These are phyloP conservation scores for Porodaedalea pini DNA, from an alignment of 1,284 basidiomycete genomes.

Conservation along the genomic window DNA sequence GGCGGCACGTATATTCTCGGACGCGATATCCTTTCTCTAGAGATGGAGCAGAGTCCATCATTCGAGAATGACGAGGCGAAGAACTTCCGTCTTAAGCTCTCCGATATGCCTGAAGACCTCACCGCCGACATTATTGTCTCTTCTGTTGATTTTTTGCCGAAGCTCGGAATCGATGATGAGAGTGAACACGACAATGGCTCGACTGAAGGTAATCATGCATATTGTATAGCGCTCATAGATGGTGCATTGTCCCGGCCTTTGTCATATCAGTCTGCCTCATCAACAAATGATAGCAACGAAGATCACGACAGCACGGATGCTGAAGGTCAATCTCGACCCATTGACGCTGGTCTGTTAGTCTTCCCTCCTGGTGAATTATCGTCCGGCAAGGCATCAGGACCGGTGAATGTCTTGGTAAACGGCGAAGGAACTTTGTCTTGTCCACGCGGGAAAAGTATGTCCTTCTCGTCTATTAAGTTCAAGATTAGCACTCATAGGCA, in stretches of 20 bases:
- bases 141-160: conserved; percentile 35
- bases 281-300: conserved; percentile 25
- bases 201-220: conserved; percentile 22
- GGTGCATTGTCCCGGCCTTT: conserved; percentile 32
- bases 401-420: conserved; percentile 71
- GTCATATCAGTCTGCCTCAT: conserved; percentile 21
- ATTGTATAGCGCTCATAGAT: conserved; percentile 69
- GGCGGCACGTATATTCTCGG: conserved; percentile 86
- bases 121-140: conserved; percentile 44
- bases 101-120: conserved; percentile 57
- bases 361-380: conserved; percentile 71
- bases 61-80: conserved; percentile 22
- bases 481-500: conserved; percentile 9
- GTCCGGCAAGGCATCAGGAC: conserved; percentile 42
- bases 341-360: conserved; percentile 75
- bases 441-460: conserved; percentile 78
- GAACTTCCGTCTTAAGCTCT: conserved; percentile 43
- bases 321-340: conserved; percentile 27
- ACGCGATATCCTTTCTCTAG: conserved; percentile 45
- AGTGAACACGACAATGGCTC: conserved; percentile 16
- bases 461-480: conserved; percentile 11
- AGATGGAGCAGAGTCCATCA: conserved; percentile 20
- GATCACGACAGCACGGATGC: conserved; percentile 21
- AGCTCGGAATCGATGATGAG: conserved; percentile 13
- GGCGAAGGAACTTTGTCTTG: conserved; percentile 85